A percentile compares a stretch with the other conserved stretches of the same genome.
These are phyloP conservation scores for Cryptococcus floricola DNA, from an alignment of 1,284 basidiomycete genomes.

Conservation along the genomic window DNA sequence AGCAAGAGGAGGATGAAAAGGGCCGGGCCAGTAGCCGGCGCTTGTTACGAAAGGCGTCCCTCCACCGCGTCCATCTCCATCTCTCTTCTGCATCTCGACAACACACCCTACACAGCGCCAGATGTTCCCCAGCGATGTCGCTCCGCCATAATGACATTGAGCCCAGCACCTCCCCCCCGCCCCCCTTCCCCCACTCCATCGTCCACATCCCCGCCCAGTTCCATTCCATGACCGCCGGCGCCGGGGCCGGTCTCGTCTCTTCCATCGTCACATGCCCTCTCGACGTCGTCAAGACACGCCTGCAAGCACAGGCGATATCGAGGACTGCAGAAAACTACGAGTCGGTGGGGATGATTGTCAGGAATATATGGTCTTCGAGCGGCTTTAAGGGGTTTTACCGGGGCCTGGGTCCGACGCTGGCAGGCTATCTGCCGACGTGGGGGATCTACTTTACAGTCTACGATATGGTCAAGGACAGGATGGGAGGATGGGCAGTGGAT, in stretches of 20 bases:
- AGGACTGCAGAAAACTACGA: constrained; percentile 66
- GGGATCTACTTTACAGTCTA: constrained; percentile 98
- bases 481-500: constrained; percentile 56
- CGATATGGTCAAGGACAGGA: constrained; percentile 79
- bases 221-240: constrained; percentile 53
- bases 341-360: constrained; percentile 72
- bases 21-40: neutral
- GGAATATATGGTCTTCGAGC: constrained; percentile 65
- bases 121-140: constrained; percentile 16
- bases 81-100: neutral
- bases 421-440: constrained; percentile 95
- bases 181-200: constrained; percentile 6
- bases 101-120: neutral
- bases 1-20: too few species aligned
- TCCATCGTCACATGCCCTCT: constrained; percentile 94
- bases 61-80: neutral
- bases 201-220: constrained; percentile 34
- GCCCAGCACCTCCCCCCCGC: constrained; percentile 22
- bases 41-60: neutral
- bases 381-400: constrained; percentile 85
- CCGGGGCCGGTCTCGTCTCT: constrained; percentile 73
- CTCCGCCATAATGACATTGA: constrained; percentile 30
- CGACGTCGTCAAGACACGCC: constrained; percentile 94
- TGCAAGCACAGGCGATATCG: constrained; percentile 80
- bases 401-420: constrained; percentile 88